Conservation (phyloP, 139 green algal genomes). For the Dunaliella primolecta region DNA sequence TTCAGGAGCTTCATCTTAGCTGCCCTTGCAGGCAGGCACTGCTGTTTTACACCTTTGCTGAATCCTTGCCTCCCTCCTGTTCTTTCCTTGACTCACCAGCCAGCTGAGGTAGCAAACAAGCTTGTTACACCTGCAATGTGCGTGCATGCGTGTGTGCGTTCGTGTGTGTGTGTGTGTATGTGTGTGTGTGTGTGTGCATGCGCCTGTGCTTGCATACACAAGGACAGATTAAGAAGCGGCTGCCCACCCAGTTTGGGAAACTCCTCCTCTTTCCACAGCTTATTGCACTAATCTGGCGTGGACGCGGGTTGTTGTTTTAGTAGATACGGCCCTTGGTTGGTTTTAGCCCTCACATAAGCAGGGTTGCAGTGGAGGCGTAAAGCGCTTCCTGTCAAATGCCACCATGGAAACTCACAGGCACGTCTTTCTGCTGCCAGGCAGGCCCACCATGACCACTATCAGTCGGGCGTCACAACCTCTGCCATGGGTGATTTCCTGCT, state of each 20-base stretch:
- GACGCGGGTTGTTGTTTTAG: background rate
- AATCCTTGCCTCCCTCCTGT: no score
- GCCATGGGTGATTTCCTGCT: no score
- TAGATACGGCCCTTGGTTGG: background rate
- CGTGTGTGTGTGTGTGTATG: background rate
- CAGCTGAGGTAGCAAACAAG: slow-evolving; percentile 82
- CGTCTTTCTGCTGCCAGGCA: no score
- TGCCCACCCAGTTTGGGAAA: background rate
- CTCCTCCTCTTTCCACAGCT: background rate
- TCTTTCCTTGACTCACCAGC: slow-evolving; percentile 58
- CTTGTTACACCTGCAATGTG: slow-evolving; percentile 63
- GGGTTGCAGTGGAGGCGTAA: background rate
- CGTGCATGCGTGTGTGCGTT: background rate
- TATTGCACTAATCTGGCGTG: background rate
- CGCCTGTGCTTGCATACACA: background rate
- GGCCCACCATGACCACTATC: no score
- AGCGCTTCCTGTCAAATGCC: no score
- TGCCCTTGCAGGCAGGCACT: no score
- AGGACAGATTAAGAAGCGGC: background rate
- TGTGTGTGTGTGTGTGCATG: background rate
- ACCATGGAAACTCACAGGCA: no score
- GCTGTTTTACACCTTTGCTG: no score
- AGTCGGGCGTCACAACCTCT: no score
- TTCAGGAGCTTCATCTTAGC: no score
- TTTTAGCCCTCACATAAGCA: background rate